phyloP scores from a whole-genome alignment of 768 basidiomycete genomes.

The Leucosporidium yakuticum region DNA sequence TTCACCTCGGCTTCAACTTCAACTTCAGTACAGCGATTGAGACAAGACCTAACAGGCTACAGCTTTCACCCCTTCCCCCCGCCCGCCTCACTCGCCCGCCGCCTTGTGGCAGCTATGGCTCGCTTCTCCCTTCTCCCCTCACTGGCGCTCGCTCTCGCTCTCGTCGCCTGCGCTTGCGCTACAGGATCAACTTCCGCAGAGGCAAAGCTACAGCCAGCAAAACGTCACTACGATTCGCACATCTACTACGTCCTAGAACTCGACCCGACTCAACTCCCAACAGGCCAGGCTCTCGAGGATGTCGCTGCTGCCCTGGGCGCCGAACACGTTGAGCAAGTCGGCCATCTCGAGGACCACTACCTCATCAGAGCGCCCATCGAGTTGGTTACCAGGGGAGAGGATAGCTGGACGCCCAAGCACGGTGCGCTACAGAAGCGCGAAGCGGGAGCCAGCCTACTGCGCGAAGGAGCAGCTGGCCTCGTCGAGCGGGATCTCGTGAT shows the following conservation, averaged over 20 bases:
- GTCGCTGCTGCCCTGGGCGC: slow-evolving; percentile 61
- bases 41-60: too few species aligned
- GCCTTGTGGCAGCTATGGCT: too few species aligned
- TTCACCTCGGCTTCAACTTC: too few species aligned
- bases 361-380: slow-evolving; percentile 56
- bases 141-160: background rate
- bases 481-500: slow-evolving; percentile 34
- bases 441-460: background rate
- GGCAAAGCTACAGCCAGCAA: slow-evolving; percentile 24
- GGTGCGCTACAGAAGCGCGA: background rate
- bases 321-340: slow-evolving; percentile 79
- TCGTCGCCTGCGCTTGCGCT: background rate
- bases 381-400: slow-evolving; percentile 34
- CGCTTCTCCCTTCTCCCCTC: background rate
- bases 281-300: slow-evolving; percentile 51
- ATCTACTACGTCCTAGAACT: slow-evolving; percentile 64
- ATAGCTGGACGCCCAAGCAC: slow-evolving; percentile 28
- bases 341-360: slow-evolving; percentile 77
- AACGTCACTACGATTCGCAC: slow-evolving; percentile 47
- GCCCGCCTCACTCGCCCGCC: too few species aligned
- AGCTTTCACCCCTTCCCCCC: too few species aligned
- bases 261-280: slow-evolving; percentile 41
- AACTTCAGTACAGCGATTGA: too few species aligned
- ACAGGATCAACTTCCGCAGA: background rate
- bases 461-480: slow-evolving; percentile 4